These are phyloP conservation scores for Phylloporus gajari DNA, from an alignment of 1,284 basidiomycete species.

Conservation along the genomic window DNA sequence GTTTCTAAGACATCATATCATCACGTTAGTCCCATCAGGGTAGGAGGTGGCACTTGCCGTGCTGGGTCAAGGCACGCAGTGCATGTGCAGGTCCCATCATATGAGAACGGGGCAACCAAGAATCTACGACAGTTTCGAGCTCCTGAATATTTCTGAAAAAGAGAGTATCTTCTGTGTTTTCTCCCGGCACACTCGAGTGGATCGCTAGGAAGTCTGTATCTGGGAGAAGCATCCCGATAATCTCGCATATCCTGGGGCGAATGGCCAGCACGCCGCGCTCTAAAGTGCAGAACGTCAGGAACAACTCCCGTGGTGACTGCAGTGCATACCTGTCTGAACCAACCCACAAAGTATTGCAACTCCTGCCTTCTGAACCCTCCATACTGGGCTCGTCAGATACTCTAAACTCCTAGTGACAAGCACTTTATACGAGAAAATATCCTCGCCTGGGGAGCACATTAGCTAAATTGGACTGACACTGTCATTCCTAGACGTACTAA, in stretches of 20 bases:
- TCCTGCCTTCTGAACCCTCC: not conserved
- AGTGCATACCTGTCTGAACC: not conserved
- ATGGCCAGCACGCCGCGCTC: constrained; percentile 32
- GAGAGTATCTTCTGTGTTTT: not conserved
- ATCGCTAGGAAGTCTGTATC: not conserved
- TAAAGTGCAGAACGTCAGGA: constrained; percentile 12
- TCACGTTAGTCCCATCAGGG: not conserved
- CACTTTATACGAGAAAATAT: no score
- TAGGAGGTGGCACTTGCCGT: constrained; percentile 11
- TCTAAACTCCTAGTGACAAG: not conserved
- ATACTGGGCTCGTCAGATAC: not conserved
- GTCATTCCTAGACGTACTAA: not conserved
- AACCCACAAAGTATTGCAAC: not conserved
- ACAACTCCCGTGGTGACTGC: not conserved
- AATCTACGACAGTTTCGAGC: constrained; percentile 4
- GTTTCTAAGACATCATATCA: constrained; percentile 15
- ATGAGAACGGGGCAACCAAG: constrained; percentile 16
- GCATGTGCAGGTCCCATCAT: constrained; percentile 40
- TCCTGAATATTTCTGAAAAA: not conserved
- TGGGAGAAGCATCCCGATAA: constrained; percentile 6
- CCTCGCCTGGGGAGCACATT: not conserved
- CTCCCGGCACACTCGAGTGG: not conserved
- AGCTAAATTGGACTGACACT: not conserved
- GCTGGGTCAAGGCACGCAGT: constrained; percentile 27
- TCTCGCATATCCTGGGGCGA: constrained; percentile 6